Evolutionary conservation across 495 filamentous ascomycete species (phyloP), one percentile per base, ranked within the genome.

Genomic region (Thozetella sp.): DNA sequence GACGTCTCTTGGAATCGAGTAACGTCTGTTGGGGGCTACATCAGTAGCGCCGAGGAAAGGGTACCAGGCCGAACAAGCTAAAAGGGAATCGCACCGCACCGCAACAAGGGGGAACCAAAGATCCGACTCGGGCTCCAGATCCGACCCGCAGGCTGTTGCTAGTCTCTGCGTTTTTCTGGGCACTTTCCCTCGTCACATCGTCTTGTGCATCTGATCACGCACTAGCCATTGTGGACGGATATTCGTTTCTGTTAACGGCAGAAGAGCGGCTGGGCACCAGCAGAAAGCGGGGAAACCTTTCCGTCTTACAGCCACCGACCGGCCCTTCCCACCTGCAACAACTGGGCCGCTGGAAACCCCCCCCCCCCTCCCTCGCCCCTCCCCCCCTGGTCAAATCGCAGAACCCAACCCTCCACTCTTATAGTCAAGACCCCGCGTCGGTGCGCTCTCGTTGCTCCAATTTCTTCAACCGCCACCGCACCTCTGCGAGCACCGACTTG

Each of bases 251-350:
- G 6, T 37, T 37, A 37, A 37, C 30, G 30, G 30, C 30, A 37
- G 43, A 48, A 19, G 43, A 48, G 43, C 43, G 43, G 43, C 43
- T 48, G 43, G 43, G 43, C 43, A 48, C 25, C 24, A 26, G 40
- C 12, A 20, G 43, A 48, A 43, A 65, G 59, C 57, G 62, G 63
- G 64, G 64, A 65, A 64, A 56, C 59, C 51, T 48, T 57, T 51
- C 58, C 66, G 61, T 64, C 43, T 54, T 62, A 51, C 25, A 25
- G 51, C 43, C 53, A 46, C 48, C 61, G 34, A 20, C 55, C 61
- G 34, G 23, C 55, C 9, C 53, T 20, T 27, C 46, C 13, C 53
- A 50, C 20, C 51, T 12, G 22, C 22, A 19, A 27, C 22, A 25
- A n/a, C 23, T 15, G 25, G 22, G 34, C 43, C 34, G 19, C 1